Evolutionary conservation across 139 green algal species (phyloP), one percentile per base, ranked within the genome.

Genomic region (Chloropicon primus): DNA sequence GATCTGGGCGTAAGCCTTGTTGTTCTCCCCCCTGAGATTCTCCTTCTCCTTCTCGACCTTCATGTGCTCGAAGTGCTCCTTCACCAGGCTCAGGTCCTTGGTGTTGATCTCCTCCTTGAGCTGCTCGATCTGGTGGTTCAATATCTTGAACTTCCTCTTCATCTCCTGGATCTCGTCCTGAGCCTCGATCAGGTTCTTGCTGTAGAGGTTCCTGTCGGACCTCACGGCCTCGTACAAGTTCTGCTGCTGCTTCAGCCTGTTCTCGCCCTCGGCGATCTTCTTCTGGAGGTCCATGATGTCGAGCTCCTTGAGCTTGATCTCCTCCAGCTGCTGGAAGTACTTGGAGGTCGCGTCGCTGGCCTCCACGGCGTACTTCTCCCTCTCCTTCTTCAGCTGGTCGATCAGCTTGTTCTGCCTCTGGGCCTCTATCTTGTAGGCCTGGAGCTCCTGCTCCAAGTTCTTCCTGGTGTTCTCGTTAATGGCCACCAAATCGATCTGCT

Each of bases 1-100:
- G 78, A 94, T 91, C 76, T 94, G 85, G 25, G 83, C 71, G 77
- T 88, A 87, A n/a, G 84, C 86, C 80, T 92, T 92, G 83, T 90
- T 89, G n/a, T 95, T 78, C 84, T 97, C 91, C 72, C 89, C 83
- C 5, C 88, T 86, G 79, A 97, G 83, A 0, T 77, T 80, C 80
- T 96, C 92, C 74, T 93, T 93, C 83, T 97, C 92, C 83, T 94
- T 96, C 81, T 97, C 89, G 17, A 94, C 90, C 86, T 95, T 96
- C 80, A 92, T 89, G 84, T 96, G 88, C 80, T 96, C 90, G 83
- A 96, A 95, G 84, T 96, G 90, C 79, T 96, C 92, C 79, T 93
- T 93, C 26, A 94, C 85, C 41, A 97, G 84, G 3, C 86, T 85
- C 74, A 90, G 80, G 78, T 97, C 92, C 86, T 95, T 93, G 22